A percentile compares a stretch with the other conserved stretches of the same genome.
phyloP scores from a whole-genome alignment of 2,329 filamentous ascomycete species.

The Parastagonospora avenae region DNA sequence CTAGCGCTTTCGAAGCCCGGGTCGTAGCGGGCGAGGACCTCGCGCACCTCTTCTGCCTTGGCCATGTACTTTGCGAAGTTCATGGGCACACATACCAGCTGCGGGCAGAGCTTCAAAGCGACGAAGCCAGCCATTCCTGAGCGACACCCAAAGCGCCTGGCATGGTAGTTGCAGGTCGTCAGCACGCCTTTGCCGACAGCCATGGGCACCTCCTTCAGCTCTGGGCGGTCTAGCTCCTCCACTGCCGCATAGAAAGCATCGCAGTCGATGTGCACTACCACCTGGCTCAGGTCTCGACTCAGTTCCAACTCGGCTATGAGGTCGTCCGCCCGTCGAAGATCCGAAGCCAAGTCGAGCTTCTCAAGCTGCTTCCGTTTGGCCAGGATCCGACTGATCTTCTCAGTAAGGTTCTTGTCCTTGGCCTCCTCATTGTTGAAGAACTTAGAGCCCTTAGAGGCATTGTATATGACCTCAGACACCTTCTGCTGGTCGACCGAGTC shows the following conservation, averaged over 20 bases:
- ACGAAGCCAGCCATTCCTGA: slow-evolving; percentile 97
- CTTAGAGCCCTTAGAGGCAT: slow-evolving; percentile 94
- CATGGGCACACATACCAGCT: slow-evolving; percentile 78
- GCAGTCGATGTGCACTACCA: slow-evolving; percentile 91
- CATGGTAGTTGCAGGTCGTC: slow-evolving; percentile 83
- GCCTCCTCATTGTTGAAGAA: slow-evolving; percentile 91
- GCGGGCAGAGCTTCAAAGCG: slow-evolving; percentile 89
- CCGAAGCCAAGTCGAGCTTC: slow-evolving; percentile 72
- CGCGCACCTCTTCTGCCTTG: slow-evolving; percentile 86
- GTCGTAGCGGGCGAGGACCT: slow-evolving; percentile 85
- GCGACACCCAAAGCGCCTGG: slow-evolving; percentile 85
- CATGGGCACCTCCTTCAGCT: slow-evolving; percentile 85
- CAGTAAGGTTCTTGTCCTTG: slow-evolving; percentile 79
- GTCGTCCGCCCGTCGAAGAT: slow-evolving; percentile 78
- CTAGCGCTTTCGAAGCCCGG: slow-evolving; percentile 89
- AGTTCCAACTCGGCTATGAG: slow-evolving; percentile 80
- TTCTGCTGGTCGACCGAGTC: slow-evolving; percentile 91
- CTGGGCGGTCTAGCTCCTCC: slow-evolving; percentile 75
- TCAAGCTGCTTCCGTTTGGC: slow-evolving; percentile 77
- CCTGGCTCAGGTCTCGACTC: slow-evolving; percentile 79
- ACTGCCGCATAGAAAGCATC: slow-evolving; percentile 98
- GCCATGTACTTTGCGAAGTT: slow-evolving; percentile 91
- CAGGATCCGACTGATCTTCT: slow-evolving; percentile 82
- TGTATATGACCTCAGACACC: slow-evolving; percentile 96
- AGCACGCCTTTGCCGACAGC: slow-evolving; percentile 79